Conservation (phyloP, 2,329 filamentous ascomycete genomes). For the Colletotrichum trifolii region DNA sequence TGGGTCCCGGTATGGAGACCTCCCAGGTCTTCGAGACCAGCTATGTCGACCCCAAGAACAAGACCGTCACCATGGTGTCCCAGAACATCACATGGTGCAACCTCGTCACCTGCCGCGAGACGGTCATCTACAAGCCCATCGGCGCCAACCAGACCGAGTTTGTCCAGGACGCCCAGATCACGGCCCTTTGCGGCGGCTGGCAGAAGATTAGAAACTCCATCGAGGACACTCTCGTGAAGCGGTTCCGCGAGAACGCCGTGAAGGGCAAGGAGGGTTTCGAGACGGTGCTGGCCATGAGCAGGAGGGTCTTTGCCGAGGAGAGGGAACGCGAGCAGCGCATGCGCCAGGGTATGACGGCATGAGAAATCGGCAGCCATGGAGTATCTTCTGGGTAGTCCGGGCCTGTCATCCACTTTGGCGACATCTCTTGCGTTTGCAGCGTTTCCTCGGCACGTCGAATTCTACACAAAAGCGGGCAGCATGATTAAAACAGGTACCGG, state of each 20-base stretch:
- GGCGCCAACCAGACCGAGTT: conserved; percentile 77
- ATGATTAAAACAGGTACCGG: conserved; percentile 17
- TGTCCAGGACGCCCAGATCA: conserved; percentile 90
- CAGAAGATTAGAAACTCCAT: conserved; percentile 97
- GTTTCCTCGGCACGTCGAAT: conserved; percentile 16
- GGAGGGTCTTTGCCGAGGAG: conserved; percentile 92
- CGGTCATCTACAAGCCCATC: conserved; percentile 82
- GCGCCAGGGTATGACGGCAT: conserved; percentile 32
- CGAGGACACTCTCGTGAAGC: conserved; percentile 88
- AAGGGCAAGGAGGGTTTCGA: conserved; percentile 96
- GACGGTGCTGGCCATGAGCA: conserved; percentile 91
- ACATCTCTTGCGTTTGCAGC: conserved; percentile 20
- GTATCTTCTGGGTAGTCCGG: background rate
- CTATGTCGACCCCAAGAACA: conserved; percentile 85
- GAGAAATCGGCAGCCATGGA: background rate
- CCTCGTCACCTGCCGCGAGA: conserved; percentile 91
- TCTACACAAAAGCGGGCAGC: conserved; percentile 27
- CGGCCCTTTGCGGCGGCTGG: conserved; percentile 95
- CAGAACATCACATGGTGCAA: conserved; percentile 95
- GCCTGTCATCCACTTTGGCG: background rate
- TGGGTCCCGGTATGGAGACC: conserved; percentile 75
- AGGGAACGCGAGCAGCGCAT: conserved; percentile 66
- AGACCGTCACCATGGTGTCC: conserved; percentile 96
- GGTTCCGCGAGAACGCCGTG: conserved; percentile 91
- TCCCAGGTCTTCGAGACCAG: conserved; percentile 95